phyloP scores from a whole-genome alignment of 176 grass and related monocot species.

The Elaeis guineensis region DNA sequence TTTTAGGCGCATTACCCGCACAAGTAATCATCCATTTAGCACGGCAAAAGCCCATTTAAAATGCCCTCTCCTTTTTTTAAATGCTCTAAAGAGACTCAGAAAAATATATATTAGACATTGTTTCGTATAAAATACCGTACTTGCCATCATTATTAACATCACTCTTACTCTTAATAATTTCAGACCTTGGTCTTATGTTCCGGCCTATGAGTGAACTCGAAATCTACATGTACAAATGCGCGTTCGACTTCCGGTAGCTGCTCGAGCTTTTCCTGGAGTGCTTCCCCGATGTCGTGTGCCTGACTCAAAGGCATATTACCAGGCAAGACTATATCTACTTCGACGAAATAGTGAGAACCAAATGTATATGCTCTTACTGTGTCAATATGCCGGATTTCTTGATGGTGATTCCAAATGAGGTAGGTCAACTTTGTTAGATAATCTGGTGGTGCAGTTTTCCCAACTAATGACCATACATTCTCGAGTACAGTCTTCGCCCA shows the following conservation, averaged over 20 bases:
- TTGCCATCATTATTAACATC: no score
- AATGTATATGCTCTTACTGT: constrained; percentile 14
- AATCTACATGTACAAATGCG: constrained; percentile 7
- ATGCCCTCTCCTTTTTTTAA: no score
- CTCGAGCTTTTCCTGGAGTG: constrained; percentile 15
- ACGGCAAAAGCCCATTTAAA: no score
- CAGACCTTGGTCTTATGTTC: constrained; percentile 3
- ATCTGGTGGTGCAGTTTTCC: constrained; percentile 10
- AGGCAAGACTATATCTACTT: constrained; percentile 11
- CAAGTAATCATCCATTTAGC: no score
- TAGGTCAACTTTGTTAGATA: constrained; percentile 11
- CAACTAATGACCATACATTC: constrained; percentile 13
- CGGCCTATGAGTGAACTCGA: constrained; percentile 10
- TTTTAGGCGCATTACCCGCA: no score
- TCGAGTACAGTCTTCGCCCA: constrained; percentile 15
- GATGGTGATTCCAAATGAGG: constrained; percentile 16
- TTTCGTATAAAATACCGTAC: no score
- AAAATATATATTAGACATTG: no score
- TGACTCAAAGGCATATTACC: constrained; percentile 9
- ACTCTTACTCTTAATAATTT: no score
- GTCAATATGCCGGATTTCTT: constrained; percentile 11
- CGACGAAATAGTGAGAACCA: constrained; percentile 11
- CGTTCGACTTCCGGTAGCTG: constrained; percentile 11
- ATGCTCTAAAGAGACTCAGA: no score
- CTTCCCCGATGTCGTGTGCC: constrained; percentile 11